These are phyloP conservation scores for Brachypodium distachyon DNA, from an alignment of 202 grass and related monocot genomes.

Conservation along the genomic window DNA sequence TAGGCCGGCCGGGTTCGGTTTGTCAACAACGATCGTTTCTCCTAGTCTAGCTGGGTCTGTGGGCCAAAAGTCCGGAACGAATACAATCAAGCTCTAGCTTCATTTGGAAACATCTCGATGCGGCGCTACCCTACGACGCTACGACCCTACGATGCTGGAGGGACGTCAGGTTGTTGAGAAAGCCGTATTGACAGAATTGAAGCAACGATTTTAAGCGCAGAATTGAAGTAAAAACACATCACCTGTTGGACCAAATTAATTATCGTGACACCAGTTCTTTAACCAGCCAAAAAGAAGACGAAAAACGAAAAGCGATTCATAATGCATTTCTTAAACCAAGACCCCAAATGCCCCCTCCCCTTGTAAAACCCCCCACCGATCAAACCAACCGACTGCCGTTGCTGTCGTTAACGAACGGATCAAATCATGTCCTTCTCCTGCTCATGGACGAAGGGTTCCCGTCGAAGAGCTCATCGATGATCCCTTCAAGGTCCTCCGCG, in stretches of 20 bases:
- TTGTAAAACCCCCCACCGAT: neutral
- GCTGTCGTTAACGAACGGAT: neutral
- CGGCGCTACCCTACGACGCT: too few relatives aligned
- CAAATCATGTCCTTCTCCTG: conserved; percentile 41
- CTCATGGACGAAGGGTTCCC: conserved; percentile 54
- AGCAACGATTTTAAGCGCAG: too few relatives aligned
- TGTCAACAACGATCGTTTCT: too few relatives aligned
- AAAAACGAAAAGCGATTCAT: neutral
- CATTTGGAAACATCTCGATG: too few relatives aligned
- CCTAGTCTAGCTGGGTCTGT: too few relatives aligned
- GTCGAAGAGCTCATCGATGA: conserved; percentile 79
- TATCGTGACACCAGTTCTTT: neutral
- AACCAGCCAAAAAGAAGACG: neutral
- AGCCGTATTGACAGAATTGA: too few relatives aligned
- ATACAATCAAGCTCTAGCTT: too few relatives aligned
- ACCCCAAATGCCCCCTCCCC: neutral
- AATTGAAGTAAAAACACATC: conserved; percentile 11
- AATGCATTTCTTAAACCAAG: conserved; percentile 18
- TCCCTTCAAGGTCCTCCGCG: conserved; percentile 58
- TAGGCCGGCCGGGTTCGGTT: too few relatives aligned
- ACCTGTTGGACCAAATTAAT: conserved; percentile 10
- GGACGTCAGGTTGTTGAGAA: too few relatives aligned
- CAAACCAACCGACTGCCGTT: neutral
- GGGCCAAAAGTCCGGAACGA: too few relatives aligned
- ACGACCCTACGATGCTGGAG: too few relatives aligned